These are phyloP conservation scores for Penicillium sp. DNA, from an alignment of 2,329 filamentous ascomycete species.

Conservation along the genomic window DNA sequence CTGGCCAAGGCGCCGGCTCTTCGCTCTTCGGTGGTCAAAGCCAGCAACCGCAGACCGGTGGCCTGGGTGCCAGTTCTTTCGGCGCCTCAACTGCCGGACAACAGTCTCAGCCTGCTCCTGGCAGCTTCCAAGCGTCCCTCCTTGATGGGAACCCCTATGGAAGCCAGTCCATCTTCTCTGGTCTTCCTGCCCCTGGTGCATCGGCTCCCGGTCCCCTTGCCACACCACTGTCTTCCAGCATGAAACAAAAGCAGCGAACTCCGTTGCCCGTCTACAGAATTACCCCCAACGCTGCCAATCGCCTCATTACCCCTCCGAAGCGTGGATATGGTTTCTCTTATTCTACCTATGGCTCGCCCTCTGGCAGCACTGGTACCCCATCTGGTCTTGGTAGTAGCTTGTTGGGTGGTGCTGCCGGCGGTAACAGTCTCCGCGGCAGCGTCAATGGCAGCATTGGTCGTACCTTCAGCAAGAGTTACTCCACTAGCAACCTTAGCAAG, in stretches of 20 bases:
- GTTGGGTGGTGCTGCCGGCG: constrained; percentile 32
- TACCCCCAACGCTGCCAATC: constrained; percentile 74
- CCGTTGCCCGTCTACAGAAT: constrained; percentile 85
- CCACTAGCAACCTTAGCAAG: constrained; percentile 78
- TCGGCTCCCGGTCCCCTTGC: constrained; percentile 83
- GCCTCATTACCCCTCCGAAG: constrained; percentile 79
- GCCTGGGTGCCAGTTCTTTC: constrained; percentile 48
- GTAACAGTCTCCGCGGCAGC: constrained; percentile 37
- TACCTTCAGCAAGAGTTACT: constrained; percentile 80
- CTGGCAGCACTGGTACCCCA: constrained; percentile 67
- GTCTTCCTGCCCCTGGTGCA: constrained; percentile 60
- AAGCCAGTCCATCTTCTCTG: constrained; percentile 78
- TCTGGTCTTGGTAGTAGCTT: constrained; percentile 65
- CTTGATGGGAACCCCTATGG: constrained; percentile 87
- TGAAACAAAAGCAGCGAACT: constrained; percentile 73
- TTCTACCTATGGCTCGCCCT: constrained; percentile 83
- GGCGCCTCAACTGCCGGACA: constrained; percentile 52
- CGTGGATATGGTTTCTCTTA: constrained; percentile 90
- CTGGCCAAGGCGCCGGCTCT: constrained; percentile 36
- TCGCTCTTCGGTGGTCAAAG: constrained; percentile 56
- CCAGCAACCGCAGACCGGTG: constrained; percentile 35
- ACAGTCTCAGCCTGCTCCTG: constrained; percentile 42
- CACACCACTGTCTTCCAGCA: constrained; percentile 75
- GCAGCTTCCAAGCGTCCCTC: constrained; percentile 69
- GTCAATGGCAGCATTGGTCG: constrained; percentile 60